Evolutionary conservation across 108 stramenopile genomes (phyloP), one percentile per base, ranked within the genome.

Genomic region (Cyclostephanos invisitatus): DNA sequence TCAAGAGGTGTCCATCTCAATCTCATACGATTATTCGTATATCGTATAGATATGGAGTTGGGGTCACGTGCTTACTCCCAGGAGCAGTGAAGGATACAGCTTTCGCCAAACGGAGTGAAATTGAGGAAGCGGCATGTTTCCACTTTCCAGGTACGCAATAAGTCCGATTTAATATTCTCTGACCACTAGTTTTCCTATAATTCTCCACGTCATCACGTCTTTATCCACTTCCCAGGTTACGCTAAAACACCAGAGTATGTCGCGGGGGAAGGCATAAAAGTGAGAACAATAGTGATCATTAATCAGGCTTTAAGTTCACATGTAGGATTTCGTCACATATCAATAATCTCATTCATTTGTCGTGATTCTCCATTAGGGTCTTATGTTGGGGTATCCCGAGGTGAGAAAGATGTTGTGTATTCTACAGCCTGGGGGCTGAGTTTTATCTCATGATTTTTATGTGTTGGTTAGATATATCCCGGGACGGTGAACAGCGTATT

Each of bases 31-130:
- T 37, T 5, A 38, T 38, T 1, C 38, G 18, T 37, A 36, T 61
- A 8, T 61, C 15, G 20, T 2, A 21, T n/a, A 61, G 60, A 5
- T 84, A 75, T 66, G 93, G 93, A 21, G 85, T 91, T 0, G 93
- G 90, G 12, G 90, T 95, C n/a, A 95, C 93, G n/a, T 92, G 91
- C 73, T 46, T 95, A 35, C 74, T 92, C 47, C 93, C 93, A 3
- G 93, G 93, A 49, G 84, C 93, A n/a, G 91, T 95, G 4, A 65
- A 50, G 38, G 86, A 86, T 37, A 95, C 91, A 21, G 69, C 82
- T 2, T 95, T 95, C 70, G 80, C 85, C 20, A 47, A 67, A 14
- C 65, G 64, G 10, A 87, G 86, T 65, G 84, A 76, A 17, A 79
- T 81, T 6, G 78, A 84, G 47, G 59, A 78, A 44, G 91, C 93